Evolutionary conservation across 208 protist species (phyloP).

Genomic region (Leishmania arabica): DNA sequence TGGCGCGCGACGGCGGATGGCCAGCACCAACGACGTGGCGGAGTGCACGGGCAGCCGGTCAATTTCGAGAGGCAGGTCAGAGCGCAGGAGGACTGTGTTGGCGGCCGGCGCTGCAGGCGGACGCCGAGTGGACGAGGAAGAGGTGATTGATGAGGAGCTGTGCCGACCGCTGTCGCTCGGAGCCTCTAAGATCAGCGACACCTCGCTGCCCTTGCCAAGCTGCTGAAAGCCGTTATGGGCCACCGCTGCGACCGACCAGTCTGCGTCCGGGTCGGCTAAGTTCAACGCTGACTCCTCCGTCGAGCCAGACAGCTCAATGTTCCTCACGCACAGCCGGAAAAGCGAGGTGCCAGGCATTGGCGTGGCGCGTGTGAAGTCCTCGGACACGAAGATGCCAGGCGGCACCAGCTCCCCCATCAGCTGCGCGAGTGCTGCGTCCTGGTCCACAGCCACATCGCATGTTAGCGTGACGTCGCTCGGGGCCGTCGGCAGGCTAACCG

Average conservation of each 20-base stretch:
- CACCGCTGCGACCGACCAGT: conserved; percentile 84
- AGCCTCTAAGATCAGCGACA: conserved; percentile 45
- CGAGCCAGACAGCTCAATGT: conserved; percentile 54
- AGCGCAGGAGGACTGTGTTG: conserved; percentile 44
- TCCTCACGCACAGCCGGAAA: conserved; percentile 64
- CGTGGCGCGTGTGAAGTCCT: conserved; percentile 69
- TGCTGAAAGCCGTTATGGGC: conserved; percentile 90
- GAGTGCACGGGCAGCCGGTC: conserved; percentile 79
- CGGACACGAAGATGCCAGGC: conserved; percentile 73
- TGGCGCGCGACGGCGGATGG: conserved; percentile 62
- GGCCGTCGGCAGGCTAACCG: conserved; percentile 29
- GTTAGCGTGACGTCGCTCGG: conserved; percentile 33
- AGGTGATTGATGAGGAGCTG: conserved; percentile 22
- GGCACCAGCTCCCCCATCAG: conserved; percentile 79
- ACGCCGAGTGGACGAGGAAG: conserved; percentile 3
- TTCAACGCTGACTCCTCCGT: conserved; percentile 43
- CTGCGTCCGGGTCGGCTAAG: conserved; percentile 43
- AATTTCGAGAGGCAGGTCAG: conserved; percentile 68
- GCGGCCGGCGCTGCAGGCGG: background rate
- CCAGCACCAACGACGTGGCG: conserved; percentile 81
- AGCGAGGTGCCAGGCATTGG: conserved; percentile 38
- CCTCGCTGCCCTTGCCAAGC: conserved; percentile 76
- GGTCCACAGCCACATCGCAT: conserved; percentile 37
- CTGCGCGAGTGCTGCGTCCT: conserved; percentile 40
- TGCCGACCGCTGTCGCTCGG: background rate